These are phyloP conservation scores for Eucalyptus pauciflora DNA, from an alignment of 345 rosid species.

Conservation along the genomic window DNA sequence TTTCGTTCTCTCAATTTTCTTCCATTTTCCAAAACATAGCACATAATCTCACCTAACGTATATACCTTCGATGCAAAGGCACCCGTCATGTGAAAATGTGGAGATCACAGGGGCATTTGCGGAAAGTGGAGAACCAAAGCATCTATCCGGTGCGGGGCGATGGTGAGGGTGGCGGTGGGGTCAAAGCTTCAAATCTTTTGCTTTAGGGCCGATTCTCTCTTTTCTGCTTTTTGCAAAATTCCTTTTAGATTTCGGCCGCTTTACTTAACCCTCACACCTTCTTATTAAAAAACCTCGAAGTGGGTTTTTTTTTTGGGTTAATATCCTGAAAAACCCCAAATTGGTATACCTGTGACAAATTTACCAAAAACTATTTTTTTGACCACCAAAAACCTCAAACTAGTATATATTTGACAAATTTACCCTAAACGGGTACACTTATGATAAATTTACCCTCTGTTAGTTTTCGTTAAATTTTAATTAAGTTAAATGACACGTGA, in stretches of 20 bases:
- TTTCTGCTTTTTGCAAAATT: neutral
- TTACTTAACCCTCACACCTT: neutral
- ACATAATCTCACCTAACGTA: neutral
- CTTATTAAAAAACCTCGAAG: neutral
- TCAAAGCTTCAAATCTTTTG: neutral
- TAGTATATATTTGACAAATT: too few relatives aligned
- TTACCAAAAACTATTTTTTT: too few relatives aligned
- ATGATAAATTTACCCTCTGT: too few relatives aligned
- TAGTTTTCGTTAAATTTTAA: too few relatives aligned
- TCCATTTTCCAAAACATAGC: neutral
- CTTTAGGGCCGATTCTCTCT: neutral
- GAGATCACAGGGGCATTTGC: neutral
- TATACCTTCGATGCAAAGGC: neutral
- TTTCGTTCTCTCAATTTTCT: neutral
- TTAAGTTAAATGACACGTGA: too few relatives aligned
- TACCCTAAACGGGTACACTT: too few relatives aligned
- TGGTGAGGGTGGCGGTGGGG: neutral
- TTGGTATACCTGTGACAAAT: too few relatives aligned
- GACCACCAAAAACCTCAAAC: too few relatives aligned
- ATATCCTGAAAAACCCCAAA: too few relatives aligned
- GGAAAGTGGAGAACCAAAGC: neutral
- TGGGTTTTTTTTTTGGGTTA: neutral
- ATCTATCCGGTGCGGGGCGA: neutral
- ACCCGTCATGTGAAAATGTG: neutral
- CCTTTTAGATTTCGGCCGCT: neutral